Conservation (phyloP, 1,284 basidiomycete genomes). For the Apiotrichum brassicae region DNA sequence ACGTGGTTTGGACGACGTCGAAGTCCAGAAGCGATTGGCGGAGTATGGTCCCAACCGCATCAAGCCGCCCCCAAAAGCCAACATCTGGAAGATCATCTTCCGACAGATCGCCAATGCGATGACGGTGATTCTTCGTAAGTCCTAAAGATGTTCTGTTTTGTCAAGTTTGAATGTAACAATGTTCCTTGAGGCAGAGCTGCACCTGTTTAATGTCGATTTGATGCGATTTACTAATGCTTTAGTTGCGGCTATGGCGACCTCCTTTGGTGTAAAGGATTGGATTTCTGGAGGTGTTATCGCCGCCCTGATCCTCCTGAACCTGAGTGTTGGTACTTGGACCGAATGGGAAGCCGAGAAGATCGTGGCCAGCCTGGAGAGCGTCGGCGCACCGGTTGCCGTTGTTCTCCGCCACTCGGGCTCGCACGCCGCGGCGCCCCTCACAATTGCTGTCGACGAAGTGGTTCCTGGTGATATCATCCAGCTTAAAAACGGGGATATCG, state of each 20-base stretch:
- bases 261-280: slow-evolving; percentile 59
- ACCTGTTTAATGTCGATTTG: no score
- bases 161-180: background rate
- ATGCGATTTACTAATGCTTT: no score
- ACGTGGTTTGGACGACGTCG: slow-evolving; percentile 31
- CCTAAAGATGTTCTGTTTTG: background rate
- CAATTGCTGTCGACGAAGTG: slow-evolving; percentile 56
- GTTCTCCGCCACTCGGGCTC: slow-evolving; percentile 50
- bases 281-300: slow-evolving; percentile 62
- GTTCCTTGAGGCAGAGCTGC: no score
- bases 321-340: slow-evolving; percentile 45
- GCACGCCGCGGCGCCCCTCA: slow-evolving; percentile 38
- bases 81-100: slow-evolving; percentile 31
- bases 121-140: slow-evolving; percentile 43
- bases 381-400: slow-evolving; percentile 55
- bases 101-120: slow-evolving; percentile 47
- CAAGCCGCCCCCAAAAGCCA: slow-evolving; percentile 41
- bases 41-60: slow-evolving; percentile 47
- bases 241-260: slow-evolving; percentile 58
- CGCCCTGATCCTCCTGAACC: slow-evolving; percentile 57
- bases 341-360: slow-evolving; percentile 51
- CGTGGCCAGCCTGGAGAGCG: slow-evolving; percentile 47
- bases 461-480: slow-evolving; percentile 60
- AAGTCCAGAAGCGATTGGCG: slow-evolving; percentile 26
- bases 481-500: slow-evolving; percentile 56